Evolutionary conservation across 1,284 basidiomycete species (phyloP), one percentile per base, ranked within the genome.

Genomic region (Ustilago shanxiensis): DNA sequence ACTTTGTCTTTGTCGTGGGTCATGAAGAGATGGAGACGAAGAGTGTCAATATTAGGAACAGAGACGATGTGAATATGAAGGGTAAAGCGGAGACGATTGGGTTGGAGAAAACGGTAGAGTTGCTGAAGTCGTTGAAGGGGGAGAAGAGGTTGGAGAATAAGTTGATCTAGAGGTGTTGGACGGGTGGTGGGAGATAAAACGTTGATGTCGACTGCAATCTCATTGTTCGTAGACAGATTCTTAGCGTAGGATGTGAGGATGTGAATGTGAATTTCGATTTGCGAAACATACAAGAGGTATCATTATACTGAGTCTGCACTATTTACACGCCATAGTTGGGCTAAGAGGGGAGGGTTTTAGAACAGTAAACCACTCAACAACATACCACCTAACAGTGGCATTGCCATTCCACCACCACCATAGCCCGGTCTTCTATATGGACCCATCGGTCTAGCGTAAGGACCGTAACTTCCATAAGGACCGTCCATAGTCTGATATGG

Each of bases 1-100:
- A 98, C 88, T 98, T 98, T 86, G 94, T 98, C 81, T 90, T 98
- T 75, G 95, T 99, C 68, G 96, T 98, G 53, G 97, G 97, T 29
- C 92, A 96, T 85, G 93, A 95, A 78, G 97, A 99, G 88, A 88
- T 93, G 66, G 91, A 95, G 73, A 89, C 89, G 50, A 89, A 90
- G 59, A 93, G 95, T 3, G 95, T 99, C 83, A 99, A 99, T 86
- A 92, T 98, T 33, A 91, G 96, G 70, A 98, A 98, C 73, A 56
- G 83, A n/a, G 83, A 85, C 71, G 82, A 76, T 35, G 71, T 63
- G 51, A 77, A 77, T 33, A 62, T 66, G 66, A 83, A 85, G 76
- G 82, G 83, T 60, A 81, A 84, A 59, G 81, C 82, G 3, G 82
- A 85, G 75, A 83, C 81, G 16, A 78, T 85, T 44, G 64, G 71